Evolutionary conservation across 148 eudicot species (phyloP), one percentile per base, ranked within the genome.

Genomic region (Cornus controversa): DNA sequence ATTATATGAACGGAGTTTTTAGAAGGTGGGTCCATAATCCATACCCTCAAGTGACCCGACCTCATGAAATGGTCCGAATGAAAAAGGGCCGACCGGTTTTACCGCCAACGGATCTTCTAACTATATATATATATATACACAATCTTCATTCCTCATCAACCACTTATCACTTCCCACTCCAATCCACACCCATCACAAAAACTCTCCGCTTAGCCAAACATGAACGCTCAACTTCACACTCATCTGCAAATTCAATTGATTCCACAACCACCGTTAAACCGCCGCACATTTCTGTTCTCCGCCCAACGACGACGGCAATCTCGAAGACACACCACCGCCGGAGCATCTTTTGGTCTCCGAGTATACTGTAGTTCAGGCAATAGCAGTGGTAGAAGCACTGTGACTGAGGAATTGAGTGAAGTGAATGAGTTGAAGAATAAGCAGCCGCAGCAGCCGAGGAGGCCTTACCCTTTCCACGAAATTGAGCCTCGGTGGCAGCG

Each of bases 401-500:
- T 31, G 73, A 42, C 64, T n/a, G 64, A 60, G 64, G 77, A 40
- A 66, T 72, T 26, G 4, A 57, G 65, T 23, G 69, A 5, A 26
- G 29, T 23, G 18, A 25, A 60, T 28, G 65, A 72, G 58, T 10
- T 25, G 69, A 74, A 69, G 69, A 40, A 75, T 84, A 67, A 22
- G n/a, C n/a, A n/a, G n/a, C n/a, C n/a, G 78, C 72, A 60, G 73
- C 62, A 68, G 67, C 66, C 69, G 75, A 84, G 84, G 75, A 92
- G 91, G 83, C 90, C 91, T 0, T 93, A 96, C 71, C 97, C 98
- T 8, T 96, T 87, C 77, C 87, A 90, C 69, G 92, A 90, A 82
- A 91, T 96, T 67, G 99, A 96, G 80, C 90, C 91, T 4, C 86
- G 88, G 77, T 96, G 99, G 99, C 97, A 96, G 78, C 80, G 29